Base-by-base conservation (phyloP, 371 early-diverging fungal species). In the Choanephora cucurbitarum region DNA sequence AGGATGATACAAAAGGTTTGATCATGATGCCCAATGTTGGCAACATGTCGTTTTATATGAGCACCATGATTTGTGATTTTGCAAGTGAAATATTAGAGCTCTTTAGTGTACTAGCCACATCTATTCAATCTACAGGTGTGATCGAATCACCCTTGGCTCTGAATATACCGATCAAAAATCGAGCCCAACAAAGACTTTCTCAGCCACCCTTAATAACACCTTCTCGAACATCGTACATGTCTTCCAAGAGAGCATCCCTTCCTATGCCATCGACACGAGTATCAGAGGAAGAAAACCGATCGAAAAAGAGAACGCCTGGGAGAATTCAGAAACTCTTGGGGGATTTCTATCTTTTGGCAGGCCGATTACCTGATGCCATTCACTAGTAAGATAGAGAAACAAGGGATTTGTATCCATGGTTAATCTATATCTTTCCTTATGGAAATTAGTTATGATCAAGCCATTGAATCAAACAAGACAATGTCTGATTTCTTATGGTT, bases 1-100 rank as follows among this genome's bases (percentile, higher is more conserved):
- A 82, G 13, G 90, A 91, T 58, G 83, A 90, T 66, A 86, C 84
- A n/a, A 76, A 87, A 50, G 90, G 88, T 4, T 57, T 90, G 11
- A 86, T 87, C 21, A 87, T 88, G 85, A 88, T 91, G 33, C 93
- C 94, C 2, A 87, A 89, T 58, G 90, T 87, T 17, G 92, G 92
- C 23, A 83, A 91, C 57, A 79, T 91, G 45, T 81, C 83, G 0
- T 90, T 89, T 51, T 90, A 92, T 64, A 79, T 91, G 64, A 77
- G 82, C 37, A 88, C 89, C 2, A 78, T 91, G 82, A 91, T 93
- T 53, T 84, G 81, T 46, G 86, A 87, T 52, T 82, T 88, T 70
- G 83, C 85, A 17, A 88, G 82, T 55, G 86, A 85, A 34, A 80
- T 93, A 47, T 71, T 92, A 33, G 70, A 60, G 21, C 73, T 74